phyloP scores from a whole-genome alignment of 1,284 basidiomycete species.

The Boletus semigastroideus region DNA sequence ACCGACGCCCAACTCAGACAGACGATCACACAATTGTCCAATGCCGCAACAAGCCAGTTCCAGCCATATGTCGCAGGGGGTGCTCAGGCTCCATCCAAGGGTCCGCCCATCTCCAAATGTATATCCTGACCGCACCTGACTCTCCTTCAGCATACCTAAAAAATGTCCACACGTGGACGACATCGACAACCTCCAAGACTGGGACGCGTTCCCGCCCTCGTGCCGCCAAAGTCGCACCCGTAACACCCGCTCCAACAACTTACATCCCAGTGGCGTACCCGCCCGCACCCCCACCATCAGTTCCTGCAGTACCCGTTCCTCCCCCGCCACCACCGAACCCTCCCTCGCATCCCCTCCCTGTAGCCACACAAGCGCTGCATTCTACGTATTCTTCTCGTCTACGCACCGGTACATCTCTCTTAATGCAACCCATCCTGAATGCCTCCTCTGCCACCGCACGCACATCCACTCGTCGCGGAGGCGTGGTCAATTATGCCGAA shows the following conservation, averaged over 20 bases:
- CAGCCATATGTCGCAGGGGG: constrained; percentile 45
- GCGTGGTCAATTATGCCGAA: constrained; percentile 85
- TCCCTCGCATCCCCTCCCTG: constrained; percentile 54
- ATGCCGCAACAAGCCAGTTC: constrained; percentile 40
- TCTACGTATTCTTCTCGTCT: constrained; percentile 91
- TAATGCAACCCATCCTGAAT: constrained; percentile 86
- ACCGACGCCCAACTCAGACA: constrained; percentile 58
- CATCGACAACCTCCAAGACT: constrained; percentile 24
- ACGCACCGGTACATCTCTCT: constrained; percentile 85
- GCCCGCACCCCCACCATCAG: constrained; percentile 22
- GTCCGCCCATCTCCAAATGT: constrained; percentile 24
- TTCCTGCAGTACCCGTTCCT: constrained; percentile 18
- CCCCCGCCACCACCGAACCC: constrained; percentile 40
- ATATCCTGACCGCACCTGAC: constrained; percentile 9
- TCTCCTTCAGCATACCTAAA: constrained; percentile 51
- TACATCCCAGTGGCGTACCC: constrained; percentile 36
- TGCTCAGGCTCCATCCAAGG: constrained; percentile 45
- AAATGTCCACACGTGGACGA: constrained; percentile 65
- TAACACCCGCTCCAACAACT: constrained; percentile 31
- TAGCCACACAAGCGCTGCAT: constrained; percentile 69
- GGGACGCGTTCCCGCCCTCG: constrained; percentile 33
- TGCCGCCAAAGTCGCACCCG: constrained; percentile 34
- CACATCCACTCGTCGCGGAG: constrained; percentile 54
- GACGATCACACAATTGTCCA: constrained; percentile 49
- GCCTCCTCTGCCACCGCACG: constrained; percentile 41